phyloP scores from a whole-genome alignment of 140 eudicot genomes.

The Erigeron philadelphicus region DNA sequence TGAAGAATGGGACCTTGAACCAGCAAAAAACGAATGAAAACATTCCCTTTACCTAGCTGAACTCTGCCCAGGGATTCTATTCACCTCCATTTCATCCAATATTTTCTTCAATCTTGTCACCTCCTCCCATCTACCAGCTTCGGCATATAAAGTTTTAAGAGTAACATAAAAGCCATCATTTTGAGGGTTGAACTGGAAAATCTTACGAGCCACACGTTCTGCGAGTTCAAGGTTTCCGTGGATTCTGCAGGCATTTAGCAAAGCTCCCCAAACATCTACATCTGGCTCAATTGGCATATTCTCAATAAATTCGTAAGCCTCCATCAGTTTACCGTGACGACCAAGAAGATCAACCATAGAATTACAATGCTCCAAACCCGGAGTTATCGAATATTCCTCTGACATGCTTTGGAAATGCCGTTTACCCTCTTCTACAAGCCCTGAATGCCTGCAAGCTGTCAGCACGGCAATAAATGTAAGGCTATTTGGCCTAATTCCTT shows the following conservation, averaged over 20 bases:
- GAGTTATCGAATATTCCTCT: constrained; percentile 37
- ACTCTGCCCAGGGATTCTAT: constrained; percentile 35
- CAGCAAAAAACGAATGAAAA: not conserved
- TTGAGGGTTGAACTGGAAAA: constrained; percentile 25
- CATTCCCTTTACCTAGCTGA: constrained; percentile 21
- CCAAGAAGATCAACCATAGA: constrained; percentile 59
- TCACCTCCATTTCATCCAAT: constrained; percentile 36
- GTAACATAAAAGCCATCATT: constrained; percentile 21
- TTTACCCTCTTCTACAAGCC: constrained; percentile 44
- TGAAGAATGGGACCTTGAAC: too few relatives aligned
- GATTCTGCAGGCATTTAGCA: constrained; percentile 58
- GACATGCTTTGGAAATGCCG: constrained; percentile 39
- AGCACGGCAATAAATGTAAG: constrained; percentile 40
- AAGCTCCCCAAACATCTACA: constrained; percentile 52
- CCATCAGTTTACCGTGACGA: constrained; percentile 41
- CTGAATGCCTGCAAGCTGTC: constrained; percentile 54
- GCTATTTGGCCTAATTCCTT: constrained; percentile 38
- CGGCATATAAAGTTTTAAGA: constrained; percentile 38
- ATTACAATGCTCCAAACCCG: constrained; percentile 47
- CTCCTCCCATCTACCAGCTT: constrained; percentile 52
- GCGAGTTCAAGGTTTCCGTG: constrained; percentile 44
- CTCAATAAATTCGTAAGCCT: constrained; percentile 49
- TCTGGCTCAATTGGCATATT: constrained; percentile 48
- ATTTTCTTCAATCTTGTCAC: constrained; percentile 32
- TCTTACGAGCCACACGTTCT: constrained; percentile 30